Evolutionary conservation across 2,329 filamentous ascomycete genomes (phyloP).

Genomic region (Fusarium longipes): DNA sequence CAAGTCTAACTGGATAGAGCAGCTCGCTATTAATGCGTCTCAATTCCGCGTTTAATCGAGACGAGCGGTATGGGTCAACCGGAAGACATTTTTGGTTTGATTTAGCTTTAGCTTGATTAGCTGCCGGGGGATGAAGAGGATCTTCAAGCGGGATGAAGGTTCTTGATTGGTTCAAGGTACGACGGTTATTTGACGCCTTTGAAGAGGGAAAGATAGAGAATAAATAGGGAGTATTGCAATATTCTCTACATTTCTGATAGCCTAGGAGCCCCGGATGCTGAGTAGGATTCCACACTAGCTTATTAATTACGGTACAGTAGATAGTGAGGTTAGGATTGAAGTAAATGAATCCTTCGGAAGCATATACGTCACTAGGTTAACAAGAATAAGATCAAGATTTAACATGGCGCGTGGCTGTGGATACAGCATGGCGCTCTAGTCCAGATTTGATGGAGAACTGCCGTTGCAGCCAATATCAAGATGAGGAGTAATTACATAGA

Average conservation of each 20-base stretch:
- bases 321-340: constrained; percentile 1
- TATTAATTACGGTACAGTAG: too few species aligned
- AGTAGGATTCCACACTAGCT: neutral
- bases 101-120: constrained; percentile 2
- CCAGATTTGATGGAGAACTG: constrained; percentile 11
- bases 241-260: too few species aligned
- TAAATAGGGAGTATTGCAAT: too few species aligned
- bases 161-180: constrained; percentile 16
- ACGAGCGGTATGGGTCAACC: constrained; percentile 14
- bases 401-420: constrained; percentile 28
- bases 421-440: constrained; percentile 1
- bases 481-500: constrained; percentile 8
- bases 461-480: constrained; percentile 23
- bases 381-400: constrained; percentile 23
- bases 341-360: constrained; percentile 14
- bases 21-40: constrained; percentile 4
- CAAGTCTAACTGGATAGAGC: constrained; percentile 23
- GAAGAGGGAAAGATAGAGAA: neutral
- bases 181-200: neutral
- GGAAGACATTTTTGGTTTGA: neutral
- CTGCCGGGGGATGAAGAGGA: constrained; percentile 4
- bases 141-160: constrained; percentile 9
- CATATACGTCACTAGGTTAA: constrained; percentile 21
- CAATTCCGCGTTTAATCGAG: constrained; percentile 5
- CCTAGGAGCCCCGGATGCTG: neutral